phyloP scores from a whole-genome alignment of 2,329 filamentous ascomycete species.

The Emydomyces testavorans region DNA sequence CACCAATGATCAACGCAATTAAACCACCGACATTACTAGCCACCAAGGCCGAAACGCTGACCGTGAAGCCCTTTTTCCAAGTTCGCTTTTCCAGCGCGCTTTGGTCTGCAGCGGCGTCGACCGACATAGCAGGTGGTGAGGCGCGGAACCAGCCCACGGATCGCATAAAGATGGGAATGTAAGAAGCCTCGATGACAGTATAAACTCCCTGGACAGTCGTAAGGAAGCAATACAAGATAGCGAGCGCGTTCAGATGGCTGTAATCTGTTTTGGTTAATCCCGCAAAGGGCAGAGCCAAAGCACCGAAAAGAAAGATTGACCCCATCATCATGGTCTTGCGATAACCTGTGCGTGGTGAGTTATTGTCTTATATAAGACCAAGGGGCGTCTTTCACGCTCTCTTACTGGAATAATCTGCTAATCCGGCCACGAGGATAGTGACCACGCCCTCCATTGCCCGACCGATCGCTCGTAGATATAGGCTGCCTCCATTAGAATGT shows the following conservation, averaged over 20 bases:
- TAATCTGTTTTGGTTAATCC: conserved; percentile 1
- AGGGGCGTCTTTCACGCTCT: neutral
- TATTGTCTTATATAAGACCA: no score
- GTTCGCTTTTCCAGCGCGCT: neutral
- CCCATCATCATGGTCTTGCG: conserved; percentile 7
- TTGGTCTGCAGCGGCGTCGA: neutral
- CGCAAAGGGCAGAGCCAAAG: conserved; percentile 5
- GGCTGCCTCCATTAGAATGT: neutral
- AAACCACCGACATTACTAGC: conserved; percentile 5
- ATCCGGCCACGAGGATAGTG: neutral
- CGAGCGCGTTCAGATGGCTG: neutral
- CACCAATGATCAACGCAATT: conserved; percentile 2
- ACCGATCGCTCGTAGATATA: conserved; percentile 6
- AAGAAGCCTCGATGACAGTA: conserved; percentile 6
- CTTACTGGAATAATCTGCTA: conserved; percentile 10
- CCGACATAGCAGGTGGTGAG: neutral
- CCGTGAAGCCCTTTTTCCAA: conserved; percentile 9
- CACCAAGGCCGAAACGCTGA: conserved; percentile 5
- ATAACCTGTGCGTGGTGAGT: neutral
- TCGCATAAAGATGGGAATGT: conserved; percentile 10
- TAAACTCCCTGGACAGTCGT: conserved; percentile 9
- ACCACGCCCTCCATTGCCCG: conserved; percentile 7
- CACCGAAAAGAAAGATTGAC: conserved; percentile 5
- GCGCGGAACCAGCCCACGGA: conserved; percentile 7
- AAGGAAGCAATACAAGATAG: conserved; percentile 3